Percentiles rank a stretch among this genome's conserved stretches.
Conservation (phyloP, 805 yeast genomes). For the Yarrowia yakushimensis region DNA sequence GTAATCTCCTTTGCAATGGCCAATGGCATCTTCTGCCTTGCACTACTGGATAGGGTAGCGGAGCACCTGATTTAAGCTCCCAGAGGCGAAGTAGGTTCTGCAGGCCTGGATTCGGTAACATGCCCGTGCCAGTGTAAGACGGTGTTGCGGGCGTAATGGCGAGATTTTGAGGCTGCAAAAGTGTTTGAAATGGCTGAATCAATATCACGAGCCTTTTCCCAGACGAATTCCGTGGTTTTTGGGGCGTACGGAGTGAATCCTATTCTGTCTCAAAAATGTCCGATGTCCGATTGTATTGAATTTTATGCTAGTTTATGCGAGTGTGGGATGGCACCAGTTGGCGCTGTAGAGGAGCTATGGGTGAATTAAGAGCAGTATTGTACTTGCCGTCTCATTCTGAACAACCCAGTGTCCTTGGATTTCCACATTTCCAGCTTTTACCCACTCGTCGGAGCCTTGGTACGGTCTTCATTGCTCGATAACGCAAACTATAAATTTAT, state of each 20-base stretch:
- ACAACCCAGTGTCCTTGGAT: not conserved
- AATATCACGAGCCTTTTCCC: not conserved
- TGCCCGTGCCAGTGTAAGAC: not conserved
- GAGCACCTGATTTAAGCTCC: slow-evolving; percentile 5
- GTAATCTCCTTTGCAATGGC: not conserved
- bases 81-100: slow-evolving; percentile 5
- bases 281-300: not conserved
- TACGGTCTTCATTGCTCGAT: not conserved
- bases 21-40: slow-evolving; percentile 1
- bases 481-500: not conserved
- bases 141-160: too few relatives aligned
- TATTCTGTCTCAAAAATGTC: not conserved
- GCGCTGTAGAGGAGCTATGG: not conserved
- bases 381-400: not conserved
- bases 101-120: slow-evolving; percentile 5
- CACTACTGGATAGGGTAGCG: slow-evolving; percentile 20
- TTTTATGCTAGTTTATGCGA: not conserved
- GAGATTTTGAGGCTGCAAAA: not conserved
- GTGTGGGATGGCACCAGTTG: not conserved
- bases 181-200: not conserved
- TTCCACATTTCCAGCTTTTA: not conserved
- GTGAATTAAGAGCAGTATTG: not conserved
- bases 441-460: not conserved
- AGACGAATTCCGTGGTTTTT: not conserved
- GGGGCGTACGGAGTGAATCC: not conserved